Evolutionary conservation across 1,139 yeast species (phyloP).

Genomic region (Saccharomyces hybrid): DNA sequence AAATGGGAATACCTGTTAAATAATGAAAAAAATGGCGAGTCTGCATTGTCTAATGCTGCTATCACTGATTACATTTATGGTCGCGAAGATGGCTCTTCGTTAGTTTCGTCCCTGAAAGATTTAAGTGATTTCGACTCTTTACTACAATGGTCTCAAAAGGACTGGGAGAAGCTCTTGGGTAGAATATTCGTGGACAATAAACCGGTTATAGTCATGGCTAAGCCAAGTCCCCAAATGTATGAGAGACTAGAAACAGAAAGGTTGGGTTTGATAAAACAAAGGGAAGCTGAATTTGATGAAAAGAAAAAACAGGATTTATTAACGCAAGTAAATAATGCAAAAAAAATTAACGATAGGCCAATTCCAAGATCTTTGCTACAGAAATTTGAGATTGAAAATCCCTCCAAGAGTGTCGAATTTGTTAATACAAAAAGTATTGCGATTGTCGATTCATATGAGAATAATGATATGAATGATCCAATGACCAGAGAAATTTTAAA

Average conservation of each 20-base stretch:
- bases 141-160: constrained; percentile 49
- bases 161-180: constrained; percentile 58
- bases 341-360: constrained; percentile 56
- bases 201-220: constrained; percentile 66
- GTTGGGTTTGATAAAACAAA: constrained; percentile 41
- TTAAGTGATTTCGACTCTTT: constrained; percentile 56
- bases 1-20: constrained; percentile 54
- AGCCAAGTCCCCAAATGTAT: constrained; percentile 64
- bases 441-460: constrained; percentile 27
- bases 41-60: constrained; percentile 55
- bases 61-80: constrained; percentile 81
- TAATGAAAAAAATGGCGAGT: constrained; percentile 57
- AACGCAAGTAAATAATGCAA: constrained; percentile 51
- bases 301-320: constrained; percentile 51
- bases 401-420: constrained; percentile 57
- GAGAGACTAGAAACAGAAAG: constrained; percentile 44
- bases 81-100: constrained; percentile 45
- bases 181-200: constrained; percentile 55
- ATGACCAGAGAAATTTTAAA: constrained; percentile 29
- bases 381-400: constrained; percentile 63
- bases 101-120: constrained; percentile 47
- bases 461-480: constrained; percentile 23
- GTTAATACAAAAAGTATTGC: constrained; percentile 57
- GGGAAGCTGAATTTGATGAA: constrained; percentile 47
- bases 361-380: constrained; percentile 64